Conservation (phyloP, 169 alveolate species). For the Amoebophrya sp. region DNA sequence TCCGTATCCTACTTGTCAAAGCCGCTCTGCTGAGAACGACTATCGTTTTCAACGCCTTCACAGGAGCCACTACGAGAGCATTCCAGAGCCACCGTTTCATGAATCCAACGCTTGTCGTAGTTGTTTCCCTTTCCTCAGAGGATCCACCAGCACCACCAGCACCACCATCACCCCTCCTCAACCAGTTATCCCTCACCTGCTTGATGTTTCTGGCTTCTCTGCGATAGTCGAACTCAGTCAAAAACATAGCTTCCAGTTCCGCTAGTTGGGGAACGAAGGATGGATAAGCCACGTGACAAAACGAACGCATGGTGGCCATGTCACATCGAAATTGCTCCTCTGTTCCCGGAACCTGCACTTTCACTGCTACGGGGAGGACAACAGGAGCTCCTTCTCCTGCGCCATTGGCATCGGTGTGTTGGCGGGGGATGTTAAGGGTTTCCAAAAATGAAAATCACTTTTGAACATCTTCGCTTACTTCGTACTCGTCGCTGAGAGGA, state of each 20-base stretch:
- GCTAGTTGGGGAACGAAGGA: background rate
- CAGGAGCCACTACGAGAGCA: background rate
- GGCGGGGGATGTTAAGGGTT: background rate
- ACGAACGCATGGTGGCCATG: background rate
- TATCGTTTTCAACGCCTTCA: background rate
- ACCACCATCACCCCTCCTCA: background rate
- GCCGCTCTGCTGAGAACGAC: background rate
- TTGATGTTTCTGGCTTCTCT: background rate
- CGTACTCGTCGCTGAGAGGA: no score
- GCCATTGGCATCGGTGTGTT: background rate
- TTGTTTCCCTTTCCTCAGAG: background rate
- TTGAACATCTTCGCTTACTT: no score
- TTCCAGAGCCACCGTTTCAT: background rate
- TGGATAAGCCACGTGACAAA: background rate
- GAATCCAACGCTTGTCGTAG: background rate
- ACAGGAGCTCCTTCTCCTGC: background rate
- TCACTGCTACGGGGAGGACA: no score
- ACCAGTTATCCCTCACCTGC: background rate
- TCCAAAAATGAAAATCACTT: no score
- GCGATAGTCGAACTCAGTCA: background rate
- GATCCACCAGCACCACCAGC: no score
- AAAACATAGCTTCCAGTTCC: background rate
- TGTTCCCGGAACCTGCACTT: background rate
- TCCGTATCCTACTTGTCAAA: no score
- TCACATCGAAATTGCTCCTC: background rate